These are phyloP conservation scores for Phaeosphaeriaceae sp. DNA, from an alignment of 2,329 filamentous ascomycete species.

Conservation along the genomic window DNA sequence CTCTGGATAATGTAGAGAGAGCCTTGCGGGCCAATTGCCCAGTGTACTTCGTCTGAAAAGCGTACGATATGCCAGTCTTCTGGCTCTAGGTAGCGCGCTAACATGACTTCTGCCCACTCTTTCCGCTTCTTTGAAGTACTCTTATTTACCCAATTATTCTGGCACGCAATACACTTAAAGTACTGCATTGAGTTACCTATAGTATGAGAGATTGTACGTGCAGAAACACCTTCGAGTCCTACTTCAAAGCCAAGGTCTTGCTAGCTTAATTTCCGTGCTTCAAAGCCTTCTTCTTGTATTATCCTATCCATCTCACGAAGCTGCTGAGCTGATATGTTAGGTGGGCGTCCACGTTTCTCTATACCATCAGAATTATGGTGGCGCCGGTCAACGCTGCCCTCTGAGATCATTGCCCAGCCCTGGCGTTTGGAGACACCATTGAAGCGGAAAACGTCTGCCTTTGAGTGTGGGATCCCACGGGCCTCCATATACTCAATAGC, in stretches of 20 bases:
- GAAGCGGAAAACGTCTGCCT: too few relatives aligned
- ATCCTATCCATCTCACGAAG: not conserved
- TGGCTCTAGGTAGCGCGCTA: not conserved
- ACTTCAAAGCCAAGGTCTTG: not conserved
- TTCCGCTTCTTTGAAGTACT: not conserved
- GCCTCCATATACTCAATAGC: too few relatives aligned
- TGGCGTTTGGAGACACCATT: not conserved
- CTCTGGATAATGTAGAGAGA: too few relatives aligned
- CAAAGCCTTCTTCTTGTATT: slow-evolving; percentile 2
- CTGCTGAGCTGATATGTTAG: not conserved
- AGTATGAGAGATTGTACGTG: not conserved
- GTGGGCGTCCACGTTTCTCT: not conserved
- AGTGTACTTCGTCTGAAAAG: too few relatives aligned
- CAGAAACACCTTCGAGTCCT: not conserved
- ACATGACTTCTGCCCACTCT: not conserved
- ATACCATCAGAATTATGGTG: not conserved
- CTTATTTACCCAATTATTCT: slow-evolving; percentile 1
- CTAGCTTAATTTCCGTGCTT: not conserved
- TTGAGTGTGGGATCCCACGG: too few relatives aligned
- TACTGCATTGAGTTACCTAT: slow-evolving; percentile 3
- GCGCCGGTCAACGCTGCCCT: not conserved
- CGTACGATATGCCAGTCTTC: slow-evolving; percentile 1
- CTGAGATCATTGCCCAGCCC: not conserved
- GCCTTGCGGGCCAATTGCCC: too few relatives aligned
- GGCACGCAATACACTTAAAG: slow-evolving; percentile 8